Percentiles rank a stretch among this genome's conserved stretches.
These are phyloP conservation scores for Phytophthora aleatoria DNA, from an alignment of 352 stramenopile species.

Conservation along the genomic window DNA sequence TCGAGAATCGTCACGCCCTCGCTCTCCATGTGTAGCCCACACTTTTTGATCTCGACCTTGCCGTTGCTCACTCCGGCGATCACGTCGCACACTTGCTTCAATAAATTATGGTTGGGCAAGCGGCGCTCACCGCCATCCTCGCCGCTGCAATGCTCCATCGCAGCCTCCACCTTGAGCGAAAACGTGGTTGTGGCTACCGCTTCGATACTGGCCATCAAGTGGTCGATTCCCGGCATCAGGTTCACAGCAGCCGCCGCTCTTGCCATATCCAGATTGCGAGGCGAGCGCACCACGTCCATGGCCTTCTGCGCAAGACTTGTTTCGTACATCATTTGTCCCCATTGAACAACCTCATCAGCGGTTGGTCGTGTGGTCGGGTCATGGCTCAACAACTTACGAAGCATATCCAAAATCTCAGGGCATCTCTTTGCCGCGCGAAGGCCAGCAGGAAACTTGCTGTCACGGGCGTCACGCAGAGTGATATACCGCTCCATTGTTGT, in stretches of 20 bases:
- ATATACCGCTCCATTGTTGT: constrained; percentile 92
- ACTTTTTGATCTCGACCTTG: constrained; percentile 84
- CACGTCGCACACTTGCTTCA: constrained; percentile 85
- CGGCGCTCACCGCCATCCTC: constrained; percentile 50
- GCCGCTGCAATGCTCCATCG: constrained; percentile 47
- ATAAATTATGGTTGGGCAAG: constrained; percentile 86
- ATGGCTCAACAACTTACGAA: constrained; percentile 59
- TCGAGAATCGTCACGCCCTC: constrained; percentile 76
- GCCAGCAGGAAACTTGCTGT: constrained; percentile 65
- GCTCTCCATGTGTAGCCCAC: constrained; percentile 73
- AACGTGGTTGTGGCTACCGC: constrained; percentile 40
- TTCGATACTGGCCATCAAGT: constrained; percentile 33
- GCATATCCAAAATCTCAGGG: constrained; percentile 75
- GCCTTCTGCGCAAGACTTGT: constrained; percentile 57
- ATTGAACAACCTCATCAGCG: constrained; percentile 72
- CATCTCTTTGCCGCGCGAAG: constrained; percentile 59
- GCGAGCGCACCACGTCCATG: constrained; percentile 59
- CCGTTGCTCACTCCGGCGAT: constrained; percentile 62
- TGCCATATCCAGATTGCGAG: constrained; percentile 39
- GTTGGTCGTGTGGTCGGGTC: constrained; percentile 59
- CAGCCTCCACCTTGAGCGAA: constrained; percentile 73
- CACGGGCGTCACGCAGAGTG: constrained; percentile 73
- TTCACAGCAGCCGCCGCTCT: constrained; percentile 20
- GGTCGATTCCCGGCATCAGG: constrained; percentile 38
- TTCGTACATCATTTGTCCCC: constrained; percentile 82